Base-by-base conservation (phyloP, 2,329 filamentous ascomycete species). In the Arthrobotrys entomopaga region DNA sequence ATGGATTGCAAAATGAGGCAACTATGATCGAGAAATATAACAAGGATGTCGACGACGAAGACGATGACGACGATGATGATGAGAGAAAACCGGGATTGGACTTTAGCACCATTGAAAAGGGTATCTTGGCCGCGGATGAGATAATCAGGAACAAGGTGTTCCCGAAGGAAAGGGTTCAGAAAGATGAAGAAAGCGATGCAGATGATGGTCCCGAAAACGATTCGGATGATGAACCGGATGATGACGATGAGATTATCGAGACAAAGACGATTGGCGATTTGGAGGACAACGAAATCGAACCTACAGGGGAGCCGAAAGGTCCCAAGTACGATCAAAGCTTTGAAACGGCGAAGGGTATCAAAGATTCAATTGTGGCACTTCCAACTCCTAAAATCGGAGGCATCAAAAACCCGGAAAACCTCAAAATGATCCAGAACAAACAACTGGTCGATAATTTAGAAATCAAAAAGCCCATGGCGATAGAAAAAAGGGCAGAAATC, bases 401-500 rank as follows among this genome's bases (percentile, higher is more conserved):
- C 10, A 57, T 57, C 15, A 43, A 43, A n/a, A 57, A 57, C 42
- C 20, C 10, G 34, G 34, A 24, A 26, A 40, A 57, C 29, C 11
- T 20, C 15, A 38, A 56, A 56, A 24, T 16, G 34, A 22, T 11
- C 16, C 19, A 22, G n/a, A 38, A 38, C 29, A 56, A 19, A 7
- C 26, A 20, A 15, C 13, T 10, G 20, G 16, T 38, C 7, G 15
- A 56, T n/a, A 22, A 57, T 24, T 19, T 19, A 4, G 26, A 22
- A 24, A 38, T 7, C 29, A 19, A 8, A 1, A 2, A 54, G 15
- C 2, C 26, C n/a, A 15, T 24, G 1, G 26, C 15, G 1, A 22
- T 38, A 11, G 13, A 38, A 8, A n/a, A n/a, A 11, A 38, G 16
- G n/a, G 29, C 5, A 38, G 52, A n/a, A 7, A 19, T 40, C 26